Percentiles rank a stretch among this genome's conserved stretches.
Evolutionary conservation across 805 yeast species (phyloP).

Genomic region (Candida hispaniensis): DNA sequence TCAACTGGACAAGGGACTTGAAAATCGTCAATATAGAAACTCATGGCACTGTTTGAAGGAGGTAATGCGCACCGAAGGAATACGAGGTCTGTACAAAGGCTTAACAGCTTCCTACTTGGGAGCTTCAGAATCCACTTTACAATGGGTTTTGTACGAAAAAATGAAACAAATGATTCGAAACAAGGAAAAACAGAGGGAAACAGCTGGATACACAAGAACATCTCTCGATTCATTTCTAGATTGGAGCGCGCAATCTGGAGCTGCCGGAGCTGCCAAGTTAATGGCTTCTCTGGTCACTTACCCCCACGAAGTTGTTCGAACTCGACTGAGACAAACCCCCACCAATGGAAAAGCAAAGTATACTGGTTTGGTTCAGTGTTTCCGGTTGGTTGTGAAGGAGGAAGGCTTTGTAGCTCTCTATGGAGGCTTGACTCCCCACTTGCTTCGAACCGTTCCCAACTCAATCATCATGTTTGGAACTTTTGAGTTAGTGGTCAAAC

Average conservation of each 20-base stretch:
- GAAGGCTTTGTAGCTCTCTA: conserved; percentile 91
- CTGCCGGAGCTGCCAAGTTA: conserved; percentile 94
- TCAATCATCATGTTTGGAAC: conserved; percentile 98
- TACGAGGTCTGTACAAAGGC: conserved; percentile 77
- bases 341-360: conserved; percentile 75
- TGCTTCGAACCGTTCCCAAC: conserved; percentile 94
- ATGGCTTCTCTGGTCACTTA: conserved; percentile 86
- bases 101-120: conserved; percentile 90
- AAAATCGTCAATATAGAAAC: conserved; percentile 54
- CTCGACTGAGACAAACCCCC: conserved; percentile 93
- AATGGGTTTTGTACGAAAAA: conserved; percentile 94
- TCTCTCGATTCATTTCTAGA: conserved; percentile 58
- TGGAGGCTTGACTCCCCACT: conserved; percentile 95
- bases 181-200: conserved; percentile 36
- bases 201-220: conserved; percentile 30
- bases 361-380: conserved; percentile 81
- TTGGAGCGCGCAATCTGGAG: conserved; percentile 94
- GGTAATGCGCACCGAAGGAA: conserved; percentile 66
- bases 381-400: conserved; percentile 72
- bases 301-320: conserved; percentile 95
- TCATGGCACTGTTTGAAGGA: conserved; percentile 74
- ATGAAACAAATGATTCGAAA: conserved; percentile 63
- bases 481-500: conserved; percentile 74
- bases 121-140: conserved; percentile 82
- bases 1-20: conserved; percentile 60